Evolutionary conservation across 306 rosid genomes (phyloP), one percentile per base, ranked within the genome.

Genomic region (Begonia peltatifolia): DNA sequence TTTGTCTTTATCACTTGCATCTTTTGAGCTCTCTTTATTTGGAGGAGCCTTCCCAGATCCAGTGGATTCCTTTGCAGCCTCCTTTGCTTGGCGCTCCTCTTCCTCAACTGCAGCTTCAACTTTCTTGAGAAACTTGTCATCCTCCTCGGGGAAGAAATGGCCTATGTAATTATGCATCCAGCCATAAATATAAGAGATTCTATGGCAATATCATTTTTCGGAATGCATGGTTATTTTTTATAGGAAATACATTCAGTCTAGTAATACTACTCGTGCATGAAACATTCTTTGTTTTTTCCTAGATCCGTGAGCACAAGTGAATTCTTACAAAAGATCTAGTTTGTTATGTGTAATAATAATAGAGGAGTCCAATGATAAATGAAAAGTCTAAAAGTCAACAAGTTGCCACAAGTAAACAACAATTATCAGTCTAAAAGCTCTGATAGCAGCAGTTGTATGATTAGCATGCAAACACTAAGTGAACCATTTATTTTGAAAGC

Each of bases 71-170:
- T 70, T 83, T 44, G 97, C 85, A 73, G 86, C 85, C 42, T 71
- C 90, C 18, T 81, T 75, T 69, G 81, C 87, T 73, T 83, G 90
- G 16, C 79, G 97, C 72, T 90, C 92, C 76, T 90, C 97, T 80
- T 80, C 94, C 75, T 90, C 90, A 60, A 78, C 94, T 6, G 85
- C 85, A 54, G 94, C 95, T 62, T 69, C 82, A 63, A 80, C 92
- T 62, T 71, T 78, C 72, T 85, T 94, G 25, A 85, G 75, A 76
- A 80, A 85, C 68, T 76, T 83, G 71, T 85, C 78, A 47, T 90
- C 94, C 76, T 90, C 97, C 71, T 80, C 80, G 1, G 95, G 97
- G 63, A 90, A 75, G 78, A 84, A 90, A 72, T 85, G 94, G 56
- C 97, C 97, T 90, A 70, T 71, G 75, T 16, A 55, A 63, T 47